Conservation (phyloP, 257 asterid species). For the Phtheirospermum japonicum region DNA sequence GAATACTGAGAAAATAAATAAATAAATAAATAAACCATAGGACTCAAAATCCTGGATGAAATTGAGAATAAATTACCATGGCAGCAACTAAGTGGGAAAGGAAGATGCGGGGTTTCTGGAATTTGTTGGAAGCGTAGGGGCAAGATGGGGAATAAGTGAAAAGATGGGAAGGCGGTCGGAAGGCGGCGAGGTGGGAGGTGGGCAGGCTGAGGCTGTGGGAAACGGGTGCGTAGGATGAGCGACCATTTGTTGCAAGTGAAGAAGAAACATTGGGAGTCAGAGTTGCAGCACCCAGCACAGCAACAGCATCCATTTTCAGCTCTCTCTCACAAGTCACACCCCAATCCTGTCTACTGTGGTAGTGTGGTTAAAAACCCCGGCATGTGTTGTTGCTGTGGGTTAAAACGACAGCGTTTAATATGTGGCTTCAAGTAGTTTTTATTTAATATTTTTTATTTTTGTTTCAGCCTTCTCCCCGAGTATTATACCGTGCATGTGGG, state of each 20-base stretch:
- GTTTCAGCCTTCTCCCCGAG: no score
- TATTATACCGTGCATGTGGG: no score
- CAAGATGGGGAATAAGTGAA: constrained; percentile 33
- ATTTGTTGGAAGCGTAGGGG: constrained; percentile 34
- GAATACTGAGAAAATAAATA: neutral
- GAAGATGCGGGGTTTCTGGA: constrained; percentile 48
- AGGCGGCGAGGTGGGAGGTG: constrained; percentile 53
- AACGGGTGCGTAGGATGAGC: constrained; percentile 33
- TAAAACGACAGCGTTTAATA: no score
- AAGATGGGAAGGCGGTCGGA: constrained; percentile 47
- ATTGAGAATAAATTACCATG: constrained; percentile 36
- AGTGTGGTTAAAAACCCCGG: no score
- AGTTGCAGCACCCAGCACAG: constrained; percentile 44
- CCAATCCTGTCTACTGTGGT: no score
- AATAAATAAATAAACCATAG: neutral
- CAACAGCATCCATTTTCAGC: constrained; percentile 49
- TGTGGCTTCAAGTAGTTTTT: no score
- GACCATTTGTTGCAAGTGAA: constrained; percentile 30
- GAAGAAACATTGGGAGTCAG: constrained; percentile 34
- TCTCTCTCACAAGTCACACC: no score
- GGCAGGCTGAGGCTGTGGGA: constrained; percentile 31
- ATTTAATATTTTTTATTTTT: no score
- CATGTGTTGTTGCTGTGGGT: no score
- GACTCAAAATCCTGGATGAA: neutral
- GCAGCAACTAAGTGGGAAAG: constrained; percentile 85